phyloP scores from a whole-genome alignment of 2,329 filamentous ascomycete species.

The Colletotrichum chlorophyti region DNA sequence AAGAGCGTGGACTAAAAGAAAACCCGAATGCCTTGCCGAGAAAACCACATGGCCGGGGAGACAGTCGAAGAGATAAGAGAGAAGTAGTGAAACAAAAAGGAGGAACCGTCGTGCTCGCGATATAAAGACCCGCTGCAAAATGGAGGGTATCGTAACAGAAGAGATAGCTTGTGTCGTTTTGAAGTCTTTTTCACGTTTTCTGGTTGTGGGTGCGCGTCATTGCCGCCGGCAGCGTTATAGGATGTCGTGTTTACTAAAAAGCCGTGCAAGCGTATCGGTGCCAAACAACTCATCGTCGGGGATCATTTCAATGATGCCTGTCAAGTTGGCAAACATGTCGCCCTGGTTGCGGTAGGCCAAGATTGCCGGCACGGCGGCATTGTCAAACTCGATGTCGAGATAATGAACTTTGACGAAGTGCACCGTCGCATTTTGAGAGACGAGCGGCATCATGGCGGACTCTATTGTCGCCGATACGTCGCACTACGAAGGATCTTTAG shows the following conservation, averaged over 20 bases:
- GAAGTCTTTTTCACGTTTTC: neutral
- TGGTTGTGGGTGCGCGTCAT: neutral
- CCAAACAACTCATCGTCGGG: constrained; percentile 71
- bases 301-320: constrained; percentile 86
- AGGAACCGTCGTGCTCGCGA: constrained; percentile 10
- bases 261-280: constrained; percentile 56
- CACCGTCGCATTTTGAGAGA: constrained; percentile 71
- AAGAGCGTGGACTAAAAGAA: too few species aligned
- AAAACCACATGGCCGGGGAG: neutral
- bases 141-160: constrained; percentile 31
- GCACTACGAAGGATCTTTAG: constrained; percentile 61
- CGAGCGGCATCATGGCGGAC: constrained; percentile 76
- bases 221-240: constrained; percentile 44
- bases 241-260: constrained; percentile 61
- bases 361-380: constrained; percentile 84
- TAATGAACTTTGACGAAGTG: constrained; percentile 93
- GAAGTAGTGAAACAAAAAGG: neutral
- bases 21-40: neutral
- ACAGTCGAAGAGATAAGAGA: neutral
- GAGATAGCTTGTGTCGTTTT: constrained; percentile 10
- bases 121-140: constrained; percentile 18
- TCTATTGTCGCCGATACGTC: constrained; percentile 81
- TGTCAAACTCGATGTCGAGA: constrained; percentile 92
- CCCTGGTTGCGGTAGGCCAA: constrained; percentile 87
- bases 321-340: constrained; percentile 88